These are phyloP conservation scores for Colletotrichum tabaci DNA, from an alignment of 2,329 filamentous ascomycete species.

Conservation along the genomic window DNA sequence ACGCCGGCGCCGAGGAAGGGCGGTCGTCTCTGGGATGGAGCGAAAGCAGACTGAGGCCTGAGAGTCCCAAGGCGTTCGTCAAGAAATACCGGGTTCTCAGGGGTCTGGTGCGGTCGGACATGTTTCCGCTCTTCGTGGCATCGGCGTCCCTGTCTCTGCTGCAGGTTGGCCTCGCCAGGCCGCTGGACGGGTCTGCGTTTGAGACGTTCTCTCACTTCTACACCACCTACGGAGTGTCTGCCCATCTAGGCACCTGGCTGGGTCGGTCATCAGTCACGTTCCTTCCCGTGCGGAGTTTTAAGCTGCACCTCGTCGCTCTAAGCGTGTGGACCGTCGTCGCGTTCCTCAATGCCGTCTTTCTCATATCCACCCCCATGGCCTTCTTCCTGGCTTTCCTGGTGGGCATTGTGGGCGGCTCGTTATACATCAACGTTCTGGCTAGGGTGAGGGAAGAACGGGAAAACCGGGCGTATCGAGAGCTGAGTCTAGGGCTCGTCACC, in stretches of 20 bases:
- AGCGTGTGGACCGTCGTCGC: conserved; percentile 32
- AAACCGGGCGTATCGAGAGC: conserved; percentile 45
- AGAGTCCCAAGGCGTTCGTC: conserved; percentile 15
- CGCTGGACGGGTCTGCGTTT: conserved; percentile 46
- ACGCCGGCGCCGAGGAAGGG: conserved; percentile 33
- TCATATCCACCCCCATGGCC: conserved; percentile 46
- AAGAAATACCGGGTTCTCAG: conserved; percentile 41
- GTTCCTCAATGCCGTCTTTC: conserved; percentile 45
- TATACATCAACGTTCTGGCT: conserved; percentile 48
- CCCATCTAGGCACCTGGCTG: conserved; percentile 50
- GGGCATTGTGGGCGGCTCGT: conserved; percentile 49
- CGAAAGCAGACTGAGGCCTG: background rate
- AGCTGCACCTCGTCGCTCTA: conserved; percentile 34
- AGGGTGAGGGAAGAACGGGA: conserved; percentile 44
- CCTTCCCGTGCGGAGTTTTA: conserved; percentile 39
- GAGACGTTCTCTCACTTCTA: conserved; percentile 48
- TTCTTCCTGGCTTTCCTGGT: conserved; percentile 47
- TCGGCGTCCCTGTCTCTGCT: conserved; percentile 46
- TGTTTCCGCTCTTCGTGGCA: conserved; percentile 48
- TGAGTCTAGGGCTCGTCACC: conserved; percentile 49
- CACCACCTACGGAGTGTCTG: conserved; percentile 48
- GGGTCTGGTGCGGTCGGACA: conserved; percentile 45
- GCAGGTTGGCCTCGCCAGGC: conserved; percentile 50
- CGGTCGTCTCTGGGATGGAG: conserved; percentile 9
- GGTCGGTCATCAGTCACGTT: conserved; percentile 46